Base-by-base conservation (phyloP, 2,329 filamentous ascomycete genomes). In the Ophiostoma ulmi region DNA sequence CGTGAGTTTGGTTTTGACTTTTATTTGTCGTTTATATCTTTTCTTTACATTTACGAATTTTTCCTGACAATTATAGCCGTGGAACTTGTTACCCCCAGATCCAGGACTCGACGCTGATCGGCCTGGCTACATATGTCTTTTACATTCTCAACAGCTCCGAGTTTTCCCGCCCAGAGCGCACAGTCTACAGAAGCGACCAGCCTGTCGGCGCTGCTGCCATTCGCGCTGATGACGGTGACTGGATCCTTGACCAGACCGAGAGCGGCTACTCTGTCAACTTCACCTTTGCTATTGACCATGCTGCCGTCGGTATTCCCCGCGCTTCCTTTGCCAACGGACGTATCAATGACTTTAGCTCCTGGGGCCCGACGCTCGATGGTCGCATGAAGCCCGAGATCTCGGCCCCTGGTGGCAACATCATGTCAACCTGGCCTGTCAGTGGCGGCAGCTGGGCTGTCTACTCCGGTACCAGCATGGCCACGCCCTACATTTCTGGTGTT, bases 401-500 rank as follows among this genome's bases (percentile, higher is more conserved):
- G 8, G 77, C 83, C 0, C 83, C 83, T 1, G 83, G 84, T 64
- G 83, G 82, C 44, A 76, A 78, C 52, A 86, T 87, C 72, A 77
- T 86, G 65, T 84, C 83, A 7, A 86, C 84, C 0, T 86, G 80
- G 72, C 83, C 81, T 1, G 52, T 58, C 52, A 17, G 17, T 26
- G 71, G 78, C 61, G 78, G 79, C 14, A 74, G 77, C 20, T 87
- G 86, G 72, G 81, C 80, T 39, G 38, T 64, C 80, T 86, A 22
- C 78, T 83, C 80, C 31, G 85, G 85, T 11, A 87, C 85, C 0
- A 85, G 83, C 0, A 87, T 87, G 84, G 80, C 84, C 10, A 69
- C 67, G 22, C 67, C 70, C 17, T 71, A 69, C 44, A 39, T 71
- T 11, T 31, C 70, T 35, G 70, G 70, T 26, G 67, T 71, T 11